Evolutionary conservation across 441 rosid species (phyloP).

Genomic region (Populus tomentosa): DNA sequence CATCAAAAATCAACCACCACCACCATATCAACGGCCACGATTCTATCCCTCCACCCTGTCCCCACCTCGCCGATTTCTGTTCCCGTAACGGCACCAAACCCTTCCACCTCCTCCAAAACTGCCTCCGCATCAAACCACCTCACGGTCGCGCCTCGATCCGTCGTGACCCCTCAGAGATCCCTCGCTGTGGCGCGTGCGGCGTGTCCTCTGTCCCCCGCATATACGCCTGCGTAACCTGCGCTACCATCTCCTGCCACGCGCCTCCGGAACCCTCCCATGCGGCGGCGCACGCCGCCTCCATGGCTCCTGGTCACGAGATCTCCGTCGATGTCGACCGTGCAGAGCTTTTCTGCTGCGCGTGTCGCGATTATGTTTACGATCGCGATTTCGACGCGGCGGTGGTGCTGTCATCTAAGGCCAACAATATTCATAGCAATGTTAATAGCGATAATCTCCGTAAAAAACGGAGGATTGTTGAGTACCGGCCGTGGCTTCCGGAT

Average conservation of each 20-base stretch:
- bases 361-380: conserved; percentile 71
- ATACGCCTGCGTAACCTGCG: conserved; percentile 61
- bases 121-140: conserved; percentile 48
- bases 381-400: conserved; percentile 62
- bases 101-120: conserved; percentile 47
- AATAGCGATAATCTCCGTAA: conserved; percentile 50
- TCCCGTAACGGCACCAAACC: conserved; percentile 42
- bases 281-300: conserved; percentile 38
- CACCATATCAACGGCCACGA: conserved; percentile 29
- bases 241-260: conserved; percentile 46
- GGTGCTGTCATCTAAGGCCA: conserved; percentile 34
- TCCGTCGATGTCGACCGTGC: conserved; percentile 73
- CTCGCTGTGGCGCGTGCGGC: conserved; percentile 44
- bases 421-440: conserved; percentile 17
- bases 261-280: conserved; percentile 40
- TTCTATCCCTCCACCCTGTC: conserved; percentile 36
- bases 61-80: conserved; percentile 57
- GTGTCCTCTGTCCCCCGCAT: conserved; percentile 35
- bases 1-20: conserved; percentile 30
- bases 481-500: conserved; percentile 48
- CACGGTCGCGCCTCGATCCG: conserved; percentile 43
- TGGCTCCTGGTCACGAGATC: conserved; percentile 50
- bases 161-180: conserved; percentile 44
- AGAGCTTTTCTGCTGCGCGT: conserved; percentile 69
- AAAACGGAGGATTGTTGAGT: conserved; percentile 53